Evolutionary conservation across 2,329 filamentous ascomycete genomes (phyloP).

Genomic region (Fusarium sp.): DNA sequence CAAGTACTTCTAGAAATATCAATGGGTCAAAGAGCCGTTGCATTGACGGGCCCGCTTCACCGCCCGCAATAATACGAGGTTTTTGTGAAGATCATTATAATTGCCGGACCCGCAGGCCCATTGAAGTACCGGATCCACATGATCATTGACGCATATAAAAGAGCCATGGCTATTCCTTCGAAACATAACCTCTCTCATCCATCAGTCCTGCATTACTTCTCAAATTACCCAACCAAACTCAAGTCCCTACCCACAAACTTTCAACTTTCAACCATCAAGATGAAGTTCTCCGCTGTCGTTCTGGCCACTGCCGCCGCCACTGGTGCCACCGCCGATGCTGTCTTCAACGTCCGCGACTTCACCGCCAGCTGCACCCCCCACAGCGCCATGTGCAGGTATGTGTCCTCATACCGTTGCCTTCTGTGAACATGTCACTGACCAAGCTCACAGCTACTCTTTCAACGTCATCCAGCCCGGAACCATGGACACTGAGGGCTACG

Average conservation of each 20-base stretch:
- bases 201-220: not conserved
- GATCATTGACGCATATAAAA: not conserved
- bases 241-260: not conserved
- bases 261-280: not conserved
- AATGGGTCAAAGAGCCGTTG: not conserved
- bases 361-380: not conserved
- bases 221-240: not conserved
- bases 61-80: constrained; percentile 1
- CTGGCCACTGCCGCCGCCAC: not conserved
- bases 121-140: not conserved
- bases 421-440: not conserved
- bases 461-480: constrained; percentile 3
- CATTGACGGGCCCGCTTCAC: not conserved
- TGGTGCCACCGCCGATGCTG: not conserved
- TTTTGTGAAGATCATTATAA: constrained; percentile 2
- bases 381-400: not conserved
- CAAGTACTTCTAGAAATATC: not conserved
- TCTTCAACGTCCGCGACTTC: constrained; percentile 6
- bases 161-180: not conserved
- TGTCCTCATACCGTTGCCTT: not conserved
- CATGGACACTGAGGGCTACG: not conserved
- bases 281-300: constrained; percentile 1
- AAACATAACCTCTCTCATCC: not conserved
- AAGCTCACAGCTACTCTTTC: constrained; percentile 2
- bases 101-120: not conserved